phyloP scores from a whole-genome alignment of 768 basidiomycete species.

The Leccinellum albellum region DNA sequence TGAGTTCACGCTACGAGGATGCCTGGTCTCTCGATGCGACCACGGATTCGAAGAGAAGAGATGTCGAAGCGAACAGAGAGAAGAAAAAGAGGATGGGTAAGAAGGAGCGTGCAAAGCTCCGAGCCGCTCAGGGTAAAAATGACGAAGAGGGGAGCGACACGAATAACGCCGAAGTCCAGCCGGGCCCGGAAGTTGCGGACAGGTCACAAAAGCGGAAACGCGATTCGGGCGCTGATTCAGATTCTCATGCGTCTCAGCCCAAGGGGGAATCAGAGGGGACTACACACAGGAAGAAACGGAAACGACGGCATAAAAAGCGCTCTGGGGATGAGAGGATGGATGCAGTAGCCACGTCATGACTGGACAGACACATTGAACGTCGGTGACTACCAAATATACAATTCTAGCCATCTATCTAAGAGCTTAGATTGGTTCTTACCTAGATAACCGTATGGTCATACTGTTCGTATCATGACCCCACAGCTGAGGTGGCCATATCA shows the following conservation, averaged over 20 bases:
- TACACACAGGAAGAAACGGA: constrained; percentile 36
- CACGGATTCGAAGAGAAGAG: constrained; percentile 4
- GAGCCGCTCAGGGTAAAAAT: constrained; percentile 25
- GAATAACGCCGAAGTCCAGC: background rate
- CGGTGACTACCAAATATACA: background rate
- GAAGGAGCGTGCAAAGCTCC: constrained; percentile 61
- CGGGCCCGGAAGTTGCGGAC: background rate
- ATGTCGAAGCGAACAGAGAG: constrained; percentile 13
- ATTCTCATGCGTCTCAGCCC: constrained; percentile 8
- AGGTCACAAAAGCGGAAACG: constrained; percentile 16
- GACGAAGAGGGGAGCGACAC: constrained; percentile 4
- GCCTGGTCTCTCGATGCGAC: constrained; percentile 15
- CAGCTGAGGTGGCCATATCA: background rate
- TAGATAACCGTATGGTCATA: background rate
- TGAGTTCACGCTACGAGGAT: constrained; percentile 16
- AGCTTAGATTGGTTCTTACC: background rate
- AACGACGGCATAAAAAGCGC: constrained; percentile 39
- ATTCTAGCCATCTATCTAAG: background rate
- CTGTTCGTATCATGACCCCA: background rate
- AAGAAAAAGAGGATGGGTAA: constrained; percentile 66
- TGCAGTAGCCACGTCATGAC: background rate
- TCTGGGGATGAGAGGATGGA: constrained; percentile 2
- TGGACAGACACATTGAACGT: background rate
- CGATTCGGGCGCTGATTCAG: constrained; percentile 8
- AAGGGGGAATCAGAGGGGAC: constrained; percentile 10